Evolutionary conservation across 2,329 filamentous ascomycete species (phyloP).

Genomic region (Xenoacremonium recifei): DNA sequence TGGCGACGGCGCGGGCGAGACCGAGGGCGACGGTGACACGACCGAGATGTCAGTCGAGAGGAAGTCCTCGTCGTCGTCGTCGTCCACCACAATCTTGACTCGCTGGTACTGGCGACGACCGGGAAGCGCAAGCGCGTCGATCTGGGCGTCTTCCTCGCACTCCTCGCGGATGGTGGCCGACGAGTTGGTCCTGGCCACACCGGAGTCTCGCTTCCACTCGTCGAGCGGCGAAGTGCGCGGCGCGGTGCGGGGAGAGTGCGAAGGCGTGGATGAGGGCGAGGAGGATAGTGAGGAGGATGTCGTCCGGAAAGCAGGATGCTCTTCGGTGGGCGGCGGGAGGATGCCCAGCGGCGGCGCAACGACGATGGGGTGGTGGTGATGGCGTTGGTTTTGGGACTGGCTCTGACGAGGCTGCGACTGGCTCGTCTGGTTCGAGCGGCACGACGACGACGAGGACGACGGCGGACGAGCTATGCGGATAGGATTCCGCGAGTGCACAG

Average conservation of each 20-base stretch:
- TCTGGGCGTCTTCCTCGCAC: constrained; percentile 17
- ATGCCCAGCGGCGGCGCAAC: constrained; percentile 26
- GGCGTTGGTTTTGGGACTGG: no score
- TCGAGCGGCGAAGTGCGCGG: constrained; percentile 27
- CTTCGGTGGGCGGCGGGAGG: constrained; percentile 46
- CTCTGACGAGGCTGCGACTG: no score
- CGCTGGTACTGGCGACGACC: no score
- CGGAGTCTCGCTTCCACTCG: constrained; percentile 55
- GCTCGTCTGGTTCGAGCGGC: no score
- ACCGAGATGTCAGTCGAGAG: constrained; percentile 6
- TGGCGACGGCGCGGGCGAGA: constrained; percentile 1
- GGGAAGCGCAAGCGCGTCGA: no score
- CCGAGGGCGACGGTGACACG: neutral
- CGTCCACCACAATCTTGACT: constrained; percentile 41
- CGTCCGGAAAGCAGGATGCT: constrained; percentile 52
- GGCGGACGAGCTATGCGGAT: constrained; percentile 29
- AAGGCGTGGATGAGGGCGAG: neutral
- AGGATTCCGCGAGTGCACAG: constrained; percentile 45
- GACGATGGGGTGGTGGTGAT: constrained; percentile 28
- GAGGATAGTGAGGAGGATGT: constrained; percentile 18
- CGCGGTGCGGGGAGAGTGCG: constrained; percentile 18
- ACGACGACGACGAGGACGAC: constrained; percentile 21
- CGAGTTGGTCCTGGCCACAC: constrained; percentile 47
- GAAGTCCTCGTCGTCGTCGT: constrained; percentile 36
- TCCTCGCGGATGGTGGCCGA: neutral